These are phyloP conservation scores for Paramyrothecium roridum DNA, from an alignment of 2,329 filamentous ascomycete species.

Conservation along the genomic window DNA sequence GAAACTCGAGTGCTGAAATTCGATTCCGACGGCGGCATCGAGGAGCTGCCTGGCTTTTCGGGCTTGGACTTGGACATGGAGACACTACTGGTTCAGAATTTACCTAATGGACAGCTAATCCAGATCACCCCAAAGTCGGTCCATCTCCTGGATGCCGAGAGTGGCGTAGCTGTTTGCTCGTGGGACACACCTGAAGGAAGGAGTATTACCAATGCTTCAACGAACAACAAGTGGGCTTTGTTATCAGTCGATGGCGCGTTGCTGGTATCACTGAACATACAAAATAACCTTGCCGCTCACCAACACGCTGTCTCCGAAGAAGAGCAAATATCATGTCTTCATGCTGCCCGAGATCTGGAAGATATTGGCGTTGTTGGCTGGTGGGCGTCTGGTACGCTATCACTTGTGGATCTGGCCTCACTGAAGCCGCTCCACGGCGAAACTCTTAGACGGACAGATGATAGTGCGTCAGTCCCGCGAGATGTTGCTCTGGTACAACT, in stretches of 20 bases:
- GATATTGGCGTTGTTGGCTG: constrained; percentile 78
- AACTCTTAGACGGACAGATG: constrained; percentile 54
- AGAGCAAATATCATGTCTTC: constrained; percentile 83
- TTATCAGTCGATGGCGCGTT: constrained; percentile 74
- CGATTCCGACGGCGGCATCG: constrained; percentile 69
- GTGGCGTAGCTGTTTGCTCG: constrained; percentile 48
- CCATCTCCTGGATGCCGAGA: constrained; percentile 59
- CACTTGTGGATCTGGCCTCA: constrained; percentile 66
- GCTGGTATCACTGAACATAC: constrained; percentile 66
- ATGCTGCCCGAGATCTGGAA: constrained; percentile 62
- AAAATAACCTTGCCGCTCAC: constrained; percentile 52
- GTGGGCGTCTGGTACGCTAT: constrained; percentile 79
- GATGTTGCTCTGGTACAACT: constrained; percentile 79
- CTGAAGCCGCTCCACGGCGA: constrained; percentile 66
- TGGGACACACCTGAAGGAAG: constrained; percentile 53
- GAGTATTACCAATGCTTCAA: constrained; percentile 74
- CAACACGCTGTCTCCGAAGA: constrained; percentile 63
- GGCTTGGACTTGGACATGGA: constrained; percentile 67
- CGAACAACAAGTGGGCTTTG: constrained; percentile 66
- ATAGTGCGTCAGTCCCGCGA: constrained; percentile 76
- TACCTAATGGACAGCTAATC: constrained; percentile 62
- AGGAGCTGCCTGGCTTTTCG: constrained; percentile 76
- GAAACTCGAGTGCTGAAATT: constrained; percentile 85
- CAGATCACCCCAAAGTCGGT: constrained; percentile 71
- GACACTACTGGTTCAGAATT: constrained; percentile 68